Evolutionary conservation across 805 yeast genomes (phyloP).

Genomic region (Grigorovia jiainica): DNA sequence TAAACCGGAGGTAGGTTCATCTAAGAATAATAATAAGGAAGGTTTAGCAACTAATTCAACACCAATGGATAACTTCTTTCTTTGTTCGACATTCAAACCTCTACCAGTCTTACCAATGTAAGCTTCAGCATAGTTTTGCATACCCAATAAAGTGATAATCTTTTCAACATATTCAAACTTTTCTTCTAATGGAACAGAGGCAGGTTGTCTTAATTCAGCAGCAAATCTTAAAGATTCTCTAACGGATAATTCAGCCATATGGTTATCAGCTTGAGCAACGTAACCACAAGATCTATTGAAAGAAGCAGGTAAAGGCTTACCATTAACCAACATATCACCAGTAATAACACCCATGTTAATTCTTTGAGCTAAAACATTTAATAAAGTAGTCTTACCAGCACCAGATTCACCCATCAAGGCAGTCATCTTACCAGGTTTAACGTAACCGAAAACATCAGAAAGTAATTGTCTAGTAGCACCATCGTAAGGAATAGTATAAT

Average conservation of each 20-base stretch:
- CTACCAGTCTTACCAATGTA: constrained; percentile 68
- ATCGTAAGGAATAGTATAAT: constrained; percentile 55
- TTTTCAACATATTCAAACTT: constrained; percentile 62
- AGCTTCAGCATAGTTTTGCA: constrained; percentile 68
- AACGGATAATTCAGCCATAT: constrained; percentile 58
- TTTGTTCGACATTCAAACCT: constrained; percentile 61
- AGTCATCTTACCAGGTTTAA: constrained; percentile 71
- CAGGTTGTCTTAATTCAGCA: constrained; percentile 64
- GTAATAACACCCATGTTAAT: constrained; percentile 61
- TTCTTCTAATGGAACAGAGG: constrained; percentile 44
- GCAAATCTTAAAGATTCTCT: constrained; percentile 66
- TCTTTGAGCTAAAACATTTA: constrained; percentile 65
- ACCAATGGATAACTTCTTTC: constrained; percentile 60
- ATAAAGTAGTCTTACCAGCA: constrained; percentile 75
- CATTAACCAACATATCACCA: constrained; percentile 66
- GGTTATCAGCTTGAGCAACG: constrained; percentile 75
- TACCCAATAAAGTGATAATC: constrained; percentile 55
- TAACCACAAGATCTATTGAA: constrained; percentile 74
- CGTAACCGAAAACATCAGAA: constrained; percentile 56
- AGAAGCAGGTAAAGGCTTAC: constrained; percentile 46
- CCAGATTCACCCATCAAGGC: constrained; percentile 84
- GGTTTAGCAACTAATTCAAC: constrained; percentile 68
- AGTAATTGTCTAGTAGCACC: constrained; percentile 48
- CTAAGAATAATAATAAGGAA: constrained; percentile 49
- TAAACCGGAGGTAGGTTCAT: constrained; percentile 68